These are phyloP conservation scores for Helenozyma baotianmanensis DNA, from an alignment of 805 yeast genomes.

Conservation along the genomic window DNA sequence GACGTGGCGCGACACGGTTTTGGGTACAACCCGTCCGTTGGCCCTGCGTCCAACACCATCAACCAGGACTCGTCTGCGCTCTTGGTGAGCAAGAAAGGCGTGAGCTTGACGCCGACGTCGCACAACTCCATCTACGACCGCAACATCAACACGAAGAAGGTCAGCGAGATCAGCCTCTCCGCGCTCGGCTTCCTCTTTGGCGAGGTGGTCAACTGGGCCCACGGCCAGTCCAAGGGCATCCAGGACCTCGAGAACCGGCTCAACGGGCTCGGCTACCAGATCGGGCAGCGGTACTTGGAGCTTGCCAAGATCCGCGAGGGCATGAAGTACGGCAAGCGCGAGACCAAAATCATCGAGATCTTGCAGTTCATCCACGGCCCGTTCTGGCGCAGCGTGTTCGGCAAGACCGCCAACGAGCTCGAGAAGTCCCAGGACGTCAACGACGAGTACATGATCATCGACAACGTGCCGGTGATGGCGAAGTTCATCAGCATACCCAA, in stretches of 20 bases:
- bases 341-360: slow-evolving; percentile 59
- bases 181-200: slow-evolving; percentile 65
- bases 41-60: slow-evolving; percentile 37
- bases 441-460: slow-evolving; percentile 74
- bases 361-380: slow-evolving; percentile 68
- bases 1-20: slow-evolving; percentile 24
- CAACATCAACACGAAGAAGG: slow-evolving; percentile 55
- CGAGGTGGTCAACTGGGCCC: slow-evolving; percentile 65
- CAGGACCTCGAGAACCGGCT: slow-evolving; percentile 55
- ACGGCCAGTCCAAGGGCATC: slow-evolving; percentile 58
- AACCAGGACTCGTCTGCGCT: slow-evolving; percentile 34
- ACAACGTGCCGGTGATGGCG: slow-evolving; percentile 66
- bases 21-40: slow-evolving; percentile 42
- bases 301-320: slow-evolving; percentile 68
- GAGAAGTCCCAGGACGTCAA: slow-evolving; percentile 69
- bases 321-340: slow-evolving; percentile 55
- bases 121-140: slow-evolving; percentile 58
- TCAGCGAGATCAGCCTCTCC: slow-evolving; percentile 62
- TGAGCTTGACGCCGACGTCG: slow-evolving; percentile 31
- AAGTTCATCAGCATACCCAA: slow-evolving; percentile 72
- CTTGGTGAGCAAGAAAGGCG: slow-evolving; percentile 28
- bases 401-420: slow-evolving; percentile 66
- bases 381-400: slow-evolving; percentile 73
- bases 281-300: slow-evolving; percentile 71
- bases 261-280: slow-evolving; percentile 70